These are phyloP conservation scores for Limnomonas spitsbergensis DNA, from an alignment of 139 green algal species.

Conservation along the genomic window DNA sequence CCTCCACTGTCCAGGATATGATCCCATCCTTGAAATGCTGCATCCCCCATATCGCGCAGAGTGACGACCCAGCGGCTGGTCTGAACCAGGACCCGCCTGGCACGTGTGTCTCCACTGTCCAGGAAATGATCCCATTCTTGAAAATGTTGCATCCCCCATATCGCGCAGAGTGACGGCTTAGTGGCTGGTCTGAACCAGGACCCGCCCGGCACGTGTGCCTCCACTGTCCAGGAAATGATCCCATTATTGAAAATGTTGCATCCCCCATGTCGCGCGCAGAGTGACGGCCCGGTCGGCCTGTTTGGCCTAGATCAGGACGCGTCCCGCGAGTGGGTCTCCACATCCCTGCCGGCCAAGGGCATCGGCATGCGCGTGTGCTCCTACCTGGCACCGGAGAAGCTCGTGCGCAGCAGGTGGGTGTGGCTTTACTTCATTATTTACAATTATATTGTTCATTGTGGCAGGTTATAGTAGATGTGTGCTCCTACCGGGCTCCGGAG, in stretches of 20 bases:
- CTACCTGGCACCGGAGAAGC: background rate
- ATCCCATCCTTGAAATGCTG: no score
- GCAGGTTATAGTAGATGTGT: no score
- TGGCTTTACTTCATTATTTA: no score
- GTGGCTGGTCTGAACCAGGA: background rate
- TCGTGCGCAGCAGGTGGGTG: slow-evolving; percentile 9
- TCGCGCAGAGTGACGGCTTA: background rate
- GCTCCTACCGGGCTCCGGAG: background rate
- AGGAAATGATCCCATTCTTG: background rate
- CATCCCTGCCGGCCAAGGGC: background rate
- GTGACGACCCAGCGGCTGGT: no score
- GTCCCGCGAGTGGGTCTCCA: background rate
- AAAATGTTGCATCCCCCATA: background rate
- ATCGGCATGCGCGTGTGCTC: background rate
- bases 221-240: background rate
- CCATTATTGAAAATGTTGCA: background rate
- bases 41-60: no score
- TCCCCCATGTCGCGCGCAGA: background rate
- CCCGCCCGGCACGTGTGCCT: background rate
- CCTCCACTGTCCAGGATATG: no score
- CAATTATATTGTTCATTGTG: no score
- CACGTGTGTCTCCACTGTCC: background rate
- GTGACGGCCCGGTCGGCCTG: background rate
- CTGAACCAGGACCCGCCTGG: background rate
- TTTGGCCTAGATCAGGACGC: slow-evolving; percentile 1